Evolutionary conservation across 2,329 filamentous ascomycete genomes (phyloP), one percentile per base, ranked within the genome.

Genomic region (Diplodia mutila): DNA sequence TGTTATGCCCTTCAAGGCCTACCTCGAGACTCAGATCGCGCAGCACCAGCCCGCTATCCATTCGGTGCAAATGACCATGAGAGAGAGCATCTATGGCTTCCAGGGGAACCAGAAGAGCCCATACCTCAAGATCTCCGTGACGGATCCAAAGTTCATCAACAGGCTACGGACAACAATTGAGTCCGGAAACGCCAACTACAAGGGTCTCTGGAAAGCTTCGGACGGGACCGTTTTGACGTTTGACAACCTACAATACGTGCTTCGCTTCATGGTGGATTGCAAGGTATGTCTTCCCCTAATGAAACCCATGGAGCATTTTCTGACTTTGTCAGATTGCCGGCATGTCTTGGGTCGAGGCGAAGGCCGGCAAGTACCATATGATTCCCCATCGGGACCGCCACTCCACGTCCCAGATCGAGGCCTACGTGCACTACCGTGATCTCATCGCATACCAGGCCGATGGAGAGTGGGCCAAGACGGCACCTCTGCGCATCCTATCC

Each of bases 401-500:
- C 71, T 98, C 94, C 1, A 97, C 93, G 74, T 98, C 95, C 78
- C 95, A 99, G 79, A 97, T 99, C 71, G 95, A 99, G 80, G 95
- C 94, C 14, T 86, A 90, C 72, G 87, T 97, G 67, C 89, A 91
- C 77, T 97, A 96, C 75, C 83, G 84, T 68, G 90, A 98, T 73
- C 83, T 99, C 9, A 89, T 97, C 70, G 89, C 95, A 11, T 94
- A 98, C 78, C 88, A 91, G 59, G 89, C 94, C 2, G 91, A 95
- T 71, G 94, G 94, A 21, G 94, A 98, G 76, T 99, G 94, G 93
- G 92, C 93, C 32, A 99, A 97, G 81, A 97, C 98, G 90, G 95
- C 96, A 0, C 95, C 95, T 0, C 84, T 99, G 3, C 89, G 95
- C 69, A 91, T 97, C 55, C 81, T 99, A 54, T 98, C 95, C 4